Base-by-base conservation (phyloP, 2,329 filamentous ascomycete genomes). In the Cercospora sesami region DNA sequence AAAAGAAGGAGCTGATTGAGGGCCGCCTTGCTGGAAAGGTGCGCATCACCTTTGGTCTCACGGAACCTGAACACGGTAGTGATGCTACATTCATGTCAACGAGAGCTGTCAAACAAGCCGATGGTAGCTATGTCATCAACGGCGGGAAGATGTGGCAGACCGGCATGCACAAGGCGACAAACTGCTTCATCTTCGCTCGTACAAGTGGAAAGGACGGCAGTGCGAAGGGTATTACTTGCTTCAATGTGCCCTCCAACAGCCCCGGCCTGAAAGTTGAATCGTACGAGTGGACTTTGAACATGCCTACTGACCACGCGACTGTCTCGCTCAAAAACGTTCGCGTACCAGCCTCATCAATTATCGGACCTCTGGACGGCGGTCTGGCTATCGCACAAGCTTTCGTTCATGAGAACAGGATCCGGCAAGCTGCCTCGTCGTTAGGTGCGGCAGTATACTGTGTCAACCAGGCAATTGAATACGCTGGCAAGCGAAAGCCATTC, bases 71-170 rank as follows among this genome's bases (percentile, higher is more conserved):
- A 18, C 87, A 89, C 73, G 87, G 87, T 18, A 87, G 85, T 67
- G 87, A 89, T 77, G 87, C 86, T 5, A 89, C 87, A 2, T 85
- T 86, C 73, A 88, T 89, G 86, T 83, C 81, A 23, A 89, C 87
- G 0, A 79, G 76, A 28, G 87, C 85, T 1, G 78, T 72, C 33
- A 80, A 79, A 26, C 81, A 82, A 71, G 81, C 73, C 3, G 79
- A 83, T 59, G 84, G 83, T 0, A 78, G 83, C 6, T 88, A 83
- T 79, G 59, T 84, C 71, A 83, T 89, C 72, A 85, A 84, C 58
- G 87, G 87, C 3, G 80, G 79, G 59, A 89, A 90, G 79, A 87
- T 86, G 77, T 90, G 87, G 87, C 87, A 89, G 80, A 89, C 86
- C 1, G 87, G 87, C 2, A 87, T 87, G 77, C 87, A 89, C 73